These are phyloP conservation scores for Annulohypoxylon bovei DNA, from an alignment of 495 filamentous ascomycete species.

Conservation along the genomic window DNA sequence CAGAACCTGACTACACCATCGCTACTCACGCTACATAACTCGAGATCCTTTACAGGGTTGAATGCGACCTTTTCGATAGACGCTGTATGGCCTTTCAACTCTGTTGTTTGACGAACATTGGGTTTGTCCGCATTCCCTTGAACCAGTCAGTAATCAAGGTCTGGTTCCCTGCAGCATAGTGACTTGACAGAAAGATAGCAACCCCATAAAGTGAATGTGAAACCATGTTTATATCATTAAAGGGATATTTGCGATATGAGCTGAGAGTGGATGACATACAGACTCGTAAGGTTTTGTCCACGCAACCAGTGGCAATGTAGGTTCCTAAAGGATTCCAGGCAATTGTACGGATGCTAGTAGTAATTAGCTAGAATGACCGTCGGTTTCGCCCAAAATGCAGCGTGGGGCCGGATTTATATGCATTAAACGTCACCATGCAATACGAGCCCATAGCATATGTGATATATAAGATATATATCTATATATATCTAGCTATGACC, in stretches of 20 bases:
- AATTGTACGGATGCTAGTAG: conserved; percentile 68
- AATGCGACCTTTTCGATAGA: conserved; percentile 88
- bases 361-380: neutral
- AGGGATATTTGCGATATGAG: neutral
- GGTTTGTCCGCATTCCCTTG: conserved; percentile 86
- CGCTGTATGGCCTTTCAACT: conserved; percentile 81
- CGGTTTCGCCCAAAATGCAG: neutral
- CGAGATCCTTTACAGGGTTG: conserved; percentile 87
- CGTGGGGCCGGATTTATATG: neutral
- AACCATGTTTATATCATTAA: neutral
- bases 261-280: conserved; percentile 47
- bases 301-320: conserved; percentile 85
- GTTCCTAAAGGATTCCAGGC: conserved; percentile 91
- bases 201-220: neutral
- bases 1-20: conserved; percentile 92
- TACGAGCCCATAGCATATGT: too few relatives aligned
- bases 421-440: neutral
- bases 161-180: conserved; percentile 16
- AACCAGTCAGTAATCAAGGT: neutral
- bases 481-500: too few relatives aligned
- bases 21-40: conserved; percentile 83
- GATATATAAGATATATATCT: too few relatives aligned
- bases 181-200: neutral
- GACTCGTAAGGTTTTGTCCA: conserved; percentile 83
- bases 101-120: conserved; percentile 81